Base-by-base conservation (phyloP, 192 early-diverging fungal species). In the Mycoemilia scoparia region DNA sequence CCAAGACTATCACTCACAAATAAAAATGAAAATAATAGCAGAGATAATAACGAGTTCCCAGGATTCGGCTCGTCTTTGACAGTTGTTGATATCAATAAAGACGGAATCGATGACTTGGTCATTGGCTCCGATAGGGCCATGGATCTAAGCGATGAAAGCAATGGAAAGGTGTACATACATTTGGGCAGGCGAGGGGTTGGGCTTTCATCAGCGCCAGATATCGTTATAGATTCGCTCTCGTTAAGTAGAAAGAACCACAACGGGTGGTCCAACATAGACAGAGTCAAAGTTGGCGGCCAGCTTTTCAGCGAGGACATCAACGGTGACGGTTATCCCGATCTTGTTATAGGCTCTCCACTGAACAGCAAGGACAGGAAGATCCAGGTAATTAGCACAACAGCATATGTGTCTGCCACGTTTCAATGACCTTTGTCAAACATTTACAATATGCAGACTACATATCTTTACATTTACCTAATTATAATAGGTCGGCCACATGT, bases 51-150 rank as follows among this genome's bases (percentile, higher is more conserved):
- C 25, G 39, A 26, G 15, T 56, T 44, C 21, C 46, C 53, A 23
- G 57, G 77, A 15, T 91, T 87, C 56, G 87, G 87, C 4, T 70
- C 73, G 48, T 64, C 76, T 0, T 27, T 82, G 26, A 70, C 76
- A 0, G 80, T 82, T 12, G 50, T 86, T 3, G 87, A 91, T 47
- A 54, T 82, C 13, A 91, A 91, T 42, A 42, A 56, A 9, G 87
- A 91, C 46, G 84, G 87, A 0, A 72, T 87, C 13, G 84, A 86
- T 45, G 84, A 91, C 50, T 55, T 91, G 23, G 83, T 64, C 3
- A 67, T 91, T 5, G 69, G 74, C 3, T 56, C 53, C 42, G 56
- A 49, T 43, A 23, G 80, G 75, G 21, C 64, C 31, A 43, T 22
- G 38, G 41, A 24, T 29, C 51, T 34, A 17, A 49, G 36, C 5